phyloP scores from a whole-genome alignment of 345 rosid species.

The Psidium guajava region DNA sequence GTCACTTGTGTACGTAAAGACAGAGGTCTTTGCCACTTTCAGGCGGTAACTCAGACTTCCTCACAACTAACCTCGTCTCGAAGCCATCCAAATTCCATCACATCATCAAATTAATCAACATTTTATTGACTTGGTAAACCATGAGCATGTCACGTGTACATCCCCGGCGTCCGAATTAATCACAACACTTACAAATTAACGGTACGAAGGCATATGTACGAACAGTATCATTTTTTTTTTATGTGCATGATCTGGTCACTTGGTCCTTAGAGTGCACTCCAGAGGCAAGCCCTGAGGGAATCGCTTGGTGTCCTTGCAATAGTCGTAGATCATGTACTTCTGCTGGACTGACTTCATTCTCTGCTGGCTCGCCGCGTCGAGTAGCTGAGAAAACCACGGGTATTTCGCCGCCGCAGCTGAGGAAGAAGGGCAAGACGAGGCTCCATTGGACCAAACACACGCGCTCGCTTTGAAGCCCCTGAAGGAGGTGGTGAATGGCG shows the following conservation, averaged over 20 bases:
- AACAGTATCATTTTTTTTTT: not conserved
- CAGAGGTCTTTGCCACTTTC: not conserved
- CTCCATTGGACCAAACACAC: conserved; percentile 31
- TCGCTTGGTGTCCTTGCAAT: conserved; percentile 43
- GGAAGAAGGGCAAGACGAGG: conserved; percentile 19
- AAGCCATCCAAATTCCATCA: not conserved
- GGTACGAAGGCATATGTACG: not conserved
- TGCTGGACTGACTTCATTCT: conserved; percentile 33
- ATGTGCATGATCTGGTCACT: not conserved
- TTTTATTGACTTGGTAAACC: not conserved
- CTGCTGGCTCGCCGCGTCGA: conserved; percentile 23
- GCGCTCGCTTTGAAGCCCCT: conserved; percentile 36
- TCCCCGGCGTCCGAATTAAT: not conserved
- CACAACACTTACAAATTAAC: not conserved
- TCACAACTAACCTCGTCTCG: not conserved
- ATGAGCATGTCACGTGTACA: not conserved
- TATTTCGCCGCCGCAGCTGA: not conserved
- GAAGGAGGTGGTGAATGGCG: conserved; percentile 58
- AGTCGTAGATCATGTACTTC: conserved; percentile 60
- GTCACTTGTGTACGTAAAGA: not conserved
- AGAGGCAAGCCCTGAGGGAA: conserved; percentile 18
- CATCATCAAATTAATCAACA: not conserved
- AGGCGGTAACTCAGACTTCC: not conserved
- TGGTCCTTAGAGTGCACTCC: conserved; percentile 1
- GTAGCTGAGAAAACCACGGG: conserved; percentile 15